phyloP scores from a whole-genome alignment of 108 stramenopile genomes.

The Chaetoceros muelleri region DNA sequence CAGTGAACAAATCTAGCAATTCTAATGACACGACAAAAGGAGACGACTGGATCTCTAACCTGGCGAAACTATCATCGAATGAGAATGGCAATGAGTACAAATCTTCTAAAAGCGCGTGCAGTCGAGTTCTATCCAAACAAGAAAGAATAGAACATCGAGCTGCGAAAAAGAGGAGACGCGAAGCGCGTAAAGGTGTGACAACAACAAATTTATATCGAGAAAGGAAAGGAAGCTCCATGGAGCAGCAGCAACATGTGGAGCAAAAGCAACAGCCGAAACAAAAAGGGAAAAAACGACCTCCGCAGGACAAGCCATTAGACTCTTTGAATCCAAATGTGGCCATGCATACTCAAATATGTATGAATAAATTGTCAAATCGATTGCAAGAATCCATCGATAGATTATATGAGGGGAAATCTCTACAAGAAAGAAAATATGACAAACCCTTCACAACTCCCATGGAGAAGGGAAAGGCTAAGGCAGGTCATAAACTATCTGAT shows the following conservation, averaged over 20 bases:
- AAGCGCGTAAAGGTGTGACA: conserved; percentile 16
- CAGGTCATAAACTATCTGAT: conserved; percentile 27
- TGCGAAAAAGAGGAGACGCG: conserved; percentile 19
- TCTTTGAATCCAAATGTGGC: conserved; percentile 1
- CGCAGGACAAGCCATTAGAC: not conserved
- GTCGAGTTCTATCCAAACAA: conserved; percentile 20
- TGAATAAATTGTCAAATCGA: conserved; percentile 1
- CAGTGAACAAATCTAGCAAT: too few species aligned
- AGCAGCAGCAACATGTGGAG: too few species aligned
- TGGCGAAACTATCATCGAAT: too few species aligned
- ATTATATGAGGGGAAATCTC: not conserved
- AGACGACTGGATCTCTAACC: too few species aligned
- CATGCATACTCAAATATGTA: not conserved
- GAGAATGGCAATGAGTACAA: too few species aligned
- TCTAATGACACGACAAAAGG: too few species aligned
- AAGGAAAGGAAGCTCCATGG: not conserved
- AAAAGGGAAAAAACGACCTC: not conserved
- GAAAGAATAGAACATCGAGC: conserved; percentile 31
- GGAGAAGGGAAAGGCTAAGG: conserved; percentile 26
- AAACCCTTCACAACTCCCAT: conserved; percentile 17
- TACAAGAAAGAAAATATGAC: conserved; percentile 1
- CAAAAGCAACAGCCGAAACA: conserved; percentile 15
- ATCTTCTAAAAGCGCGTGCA: too few species aligned
- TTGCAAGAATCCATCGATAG: not conserved
- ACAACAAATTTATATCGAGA: conserved; percentile 1